Percentiles rank a stretch among this genome's conserved stretches.
Evolutionary conservation across 2,329 filamentous ascomycete genomes (phyloP).

Genomic region (Pseudogymnoascus sp.): DNA sequence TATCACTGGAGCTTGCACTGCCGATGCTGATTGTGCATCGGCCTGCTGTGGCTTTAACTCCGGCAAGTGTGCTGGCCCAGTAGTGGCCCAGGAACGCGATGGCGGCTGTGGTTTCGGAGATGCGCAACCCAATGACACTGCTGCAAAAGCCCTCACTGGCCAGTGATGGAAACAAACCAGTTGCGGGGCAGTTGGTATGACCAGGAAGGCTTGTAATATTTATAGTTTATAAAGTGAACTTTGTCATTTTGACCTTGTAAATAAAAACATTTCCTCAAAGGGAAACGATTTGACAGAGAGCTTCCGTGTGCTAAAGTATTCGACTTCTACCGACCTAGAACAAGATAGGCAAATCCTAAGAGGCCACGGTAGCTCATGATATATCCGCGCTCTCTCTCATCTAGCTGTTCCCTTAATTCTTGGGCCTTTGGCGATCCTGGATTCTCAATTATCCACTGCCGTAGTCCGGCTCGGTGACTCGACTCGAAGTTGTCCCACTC

Average conservation of each 20-base stretch:
- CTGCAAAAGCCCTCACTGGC: conserved; percentile 10
- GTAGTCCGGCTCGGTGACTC: background rate
- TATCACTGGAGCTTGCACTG: conserved; percentile 29
- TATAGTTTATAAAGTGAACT: background rate
- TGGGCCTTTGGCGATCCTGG: background rate
- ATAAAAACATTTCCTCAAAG: background rate
- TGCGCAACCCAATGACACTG: conserved; percentile 12
- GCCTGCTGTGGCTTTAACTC: conserved; percentile 26
- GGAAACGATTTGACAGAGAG: background rate
- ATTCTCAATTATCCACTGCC: conserved; percentile 5
- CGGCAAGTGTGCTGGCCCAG: conserved; percentile 28
- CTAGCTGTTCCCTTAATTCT: background rate
- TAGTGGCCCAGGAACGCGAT: conserved; percentile 27
- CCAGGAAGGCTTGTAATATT: background rate
- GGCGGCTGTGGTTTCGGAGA: conserved; percentile 28
- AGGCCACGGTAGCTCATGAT: background rate
- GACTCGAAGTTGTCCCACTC: conserved; percentile 7
- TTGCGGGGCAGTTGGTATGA: background rate
- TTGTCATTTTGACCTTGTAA: background rate
- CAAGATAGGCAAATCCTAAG: background rate
- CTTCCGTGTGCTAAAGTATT: background rate
- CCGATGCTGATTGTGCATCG: conserved; percentile 27
- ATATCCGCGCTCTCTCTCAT: background rate
- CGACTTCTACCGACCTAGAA: background rate
- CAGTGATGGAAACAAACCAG: background rate